Evolutionary conservation across 148 eudicot genomes (phyloP).

Genomic region (Vaccinium myrtillus): DNA sequence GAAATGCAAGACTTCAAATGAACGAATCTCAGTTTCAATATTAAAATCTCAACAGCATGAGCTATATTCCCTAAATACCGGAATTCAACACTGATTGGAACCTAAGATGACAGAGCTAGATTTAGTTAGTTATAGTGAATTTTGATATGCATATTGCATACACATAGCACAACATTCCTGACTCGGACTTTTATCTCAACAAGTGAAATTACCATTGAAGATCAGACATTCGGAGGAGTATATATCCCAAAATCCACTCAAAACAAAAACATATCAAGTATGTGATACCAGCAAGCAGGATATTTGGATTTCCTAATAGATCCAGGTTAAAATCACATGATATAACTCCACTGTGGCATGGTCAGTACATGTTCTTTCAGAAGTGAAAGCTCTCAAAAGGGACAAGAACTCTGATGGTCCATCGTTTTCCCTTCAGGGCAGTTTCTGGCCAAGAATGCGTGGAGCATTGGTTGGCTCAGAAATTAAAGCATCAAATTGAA

Average conservation of each 20-base stretch:
- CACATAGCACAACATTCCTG: neutral
- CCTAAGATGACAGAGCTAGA: neutral
- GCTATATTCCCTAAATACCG: neutral
- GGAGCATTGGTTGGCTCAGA: too few species aligned
- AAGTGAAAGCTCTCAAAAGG: neutral
- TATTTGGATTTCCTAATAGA: neutral
- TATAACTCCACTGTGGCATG: neutral
- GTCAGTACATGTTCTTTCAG: neutral
- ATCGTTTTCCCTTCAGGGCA: neutral
- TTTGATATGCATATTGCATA: neutral
- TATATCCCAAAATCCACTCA: neutral
- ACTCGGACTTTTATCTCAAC: neutral
- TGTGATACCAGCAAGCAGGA: neutral
- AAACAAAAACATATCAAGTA: conserved; percentile 3
- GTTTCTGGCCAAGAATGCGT: neutral
- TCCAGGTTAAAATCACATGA: neutral
- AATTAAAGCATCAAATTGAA: too few species aligned
- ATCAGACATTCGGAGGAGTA: neutral
- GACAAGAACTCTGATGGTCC: neutral
- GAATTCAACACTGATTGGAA: neutral
- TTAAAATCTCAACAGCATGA: neutral
- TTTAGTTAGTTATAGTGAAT: neutral
- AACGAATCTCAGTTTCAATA: neutral
- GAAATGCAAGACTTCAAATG: neutral
- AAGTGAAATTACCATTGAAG: neutral